phyloP scores from a whole-genome alignment of 2,329 filamentous ascomycete species.

The Fonsecaea pedrosoi region DNA sequence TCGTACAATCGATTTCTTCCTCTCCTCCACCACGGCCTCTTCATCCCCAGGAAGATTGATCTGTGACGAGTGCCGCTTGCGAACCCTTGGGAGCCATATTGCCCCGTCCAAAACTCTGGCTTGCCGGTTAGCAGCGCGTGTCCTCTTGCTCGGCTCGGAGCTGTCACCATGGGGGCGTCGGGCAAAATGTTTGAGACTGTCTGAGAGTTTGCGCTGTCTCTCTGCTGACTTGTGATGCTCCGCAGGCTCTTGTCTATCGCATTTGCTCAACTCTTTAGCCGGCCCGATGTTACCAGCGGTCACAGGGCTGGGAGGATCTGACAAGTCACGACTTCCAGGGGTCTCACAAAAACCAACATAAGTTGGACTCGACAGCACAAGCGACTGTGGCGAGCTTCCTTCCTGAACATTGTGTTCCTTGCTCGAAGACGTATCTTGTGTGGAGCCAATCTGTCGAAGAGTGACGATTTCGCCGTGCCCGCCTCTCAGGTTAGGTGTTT shows the following conservation, averaged over 20 bases:
- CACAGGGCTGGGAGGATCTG: neutral
- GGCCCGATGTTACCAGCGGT: neutral
- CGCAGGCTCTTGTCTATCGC: conserved; percentile 1
- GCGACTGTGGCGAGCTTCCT: conserved; percentile 2
- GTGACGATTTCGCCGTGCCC: conserved; percentile 21
- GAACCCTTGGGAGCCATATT: conserved; percentile 25
- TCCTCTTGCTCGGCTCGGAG: conserved; percentile 24
- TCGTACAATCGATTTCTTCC: conserved; percentile 17
- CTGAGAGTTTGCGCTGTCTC: conserved; percentile 10
- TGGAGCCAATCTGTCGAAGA: conserved; percentile 17
- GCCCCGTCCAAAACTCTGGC: conserved; percentile 36
- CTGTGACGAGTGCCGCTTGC: conserved; percentile 29
- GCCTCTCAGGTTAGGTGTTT: conserved; percentile 22
- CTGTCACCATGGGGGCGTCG: conserved; percentile 19
- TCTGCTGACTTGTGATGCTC: conserved; percentile 23
- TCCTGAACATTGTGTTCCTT: neutral
- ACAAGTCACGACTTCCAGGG: neutral
- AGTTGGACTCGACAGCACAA: neutral
- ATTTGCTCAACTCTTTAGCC: conserved; percentile 1
- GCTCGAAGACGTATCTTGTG: neutral
- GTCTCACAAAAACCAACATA: conserved; percentile 9
- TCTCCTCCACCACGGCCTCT: conserved; percentile 14
- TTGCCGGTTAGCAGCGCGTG: conserved; percentile 34
- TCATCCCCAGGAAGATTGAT: conserved; percentile 3
- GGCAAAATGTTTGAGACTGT: conserved; percentile 21